Evolutionary conservation across 441 rosid genomes (phyloP), one percentile per base, ranked within the genome.

Genomic region (Syzygium malaccense): DNA sequence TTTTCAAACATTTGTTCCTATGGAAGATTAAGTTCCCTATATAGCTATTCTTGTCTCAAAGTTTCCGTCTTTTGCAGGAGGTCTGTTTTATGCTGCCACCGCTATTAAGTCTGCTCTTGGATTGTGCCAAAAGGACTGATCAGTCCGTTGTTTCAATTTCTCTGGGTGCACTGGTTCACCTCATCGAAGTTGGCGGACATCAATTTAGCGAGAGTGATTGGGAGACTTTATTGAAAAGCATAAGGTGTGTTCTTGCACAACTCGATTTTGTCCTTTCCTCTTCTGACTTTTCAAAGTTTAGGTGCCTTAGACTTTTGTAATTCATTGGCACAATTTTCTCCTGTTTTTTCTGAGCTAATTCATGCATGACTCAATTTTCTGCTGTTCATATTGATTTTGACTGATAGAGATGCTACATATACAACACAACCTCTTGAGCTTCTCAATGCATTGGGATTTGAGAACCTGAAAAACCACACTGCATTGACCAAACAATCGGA

Each of bases 81-180:
- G 99, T 98, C 33, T 95, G 98, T 94, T 98, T 98, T 93, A 98
- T 98, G 99, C 95, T 98, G 92, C 99, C 99, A n/a, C 98, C 99
- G 64, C 96, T 98, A 85, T 90, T 98, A 91, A 92, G 98, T 91
- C 94, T 98, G 95, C 98, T 98, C 90, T 92, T 98, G 91, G 99
- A 98, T 92, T 98, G 99, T 88, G 99, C 99, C 56, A 97, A 98
- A 95, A 96, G 96, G 93, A 92, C 98, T 30, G 99, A 98, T 92
- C 99, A 98, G 93, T 88, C 99, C 18, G 99, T 98, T 58, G 99
- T 96, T 92, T 98, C 99, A 86, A 98, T 98, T 87, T 94, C 99
- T 62, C 90, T 98, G 93, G 98, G 98, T 91, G 99, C 99, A 88
- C 91, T 98, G 88, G 98, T 96, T 85, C 99, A 98, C 93, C 99